Percentiles rank a stretch among this genome's conserved stretches.
phyloP scores from a whole-genome alignment of 2,329 filamentous ascomycete species.

The Balansia obtecta region DNA sequence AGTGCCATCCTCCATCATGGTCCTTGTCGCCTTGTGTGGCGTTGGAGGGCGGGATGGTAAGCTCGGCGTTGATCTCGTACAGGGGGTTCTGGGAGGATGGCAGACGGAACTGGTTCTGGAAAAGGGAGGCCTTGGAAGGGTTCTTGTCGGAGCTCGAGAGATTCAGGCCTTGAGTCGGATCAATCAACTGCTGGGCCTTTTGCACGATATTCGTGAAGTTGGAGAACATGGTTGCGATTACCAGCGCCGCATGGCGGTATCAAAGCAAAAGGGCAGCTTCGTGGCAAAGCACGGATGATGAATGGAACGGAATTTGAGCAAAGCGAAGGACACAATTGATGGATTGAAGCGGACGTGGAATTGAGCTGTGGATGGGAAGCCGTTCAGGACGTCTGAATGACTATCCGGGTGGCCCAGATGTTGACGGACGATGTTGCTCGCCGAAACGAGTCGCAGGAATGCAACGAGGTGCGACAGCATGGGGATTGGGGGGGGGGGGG shows the following conservation, averaged over 20 bases:
- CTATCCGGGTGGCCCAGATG: background rate
- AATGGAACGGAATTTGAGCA: background rate
- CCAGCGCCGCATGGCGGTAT: conserved; percentile 27
- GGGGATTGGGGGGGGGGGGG: no score
- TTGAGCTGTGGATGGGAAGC: background rate
- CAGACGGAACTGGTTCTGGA: conserved; percentile 92
- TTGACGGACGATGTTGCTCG: background rate
- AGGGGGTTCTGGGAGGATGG: conserved; percentile 85
- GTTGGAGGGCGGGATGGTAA: conserved; percentile 70
- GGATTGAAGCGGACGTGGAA: background rate
- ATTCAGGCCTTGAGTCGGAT: conserved; percentile 67
- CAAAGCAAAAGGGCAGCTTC: background rate
- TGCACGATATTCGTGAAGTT: conserved; percentile 72
- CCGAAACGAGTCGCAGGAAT: background rate
- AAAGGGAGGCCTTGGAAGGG: conserved; percentile 83
- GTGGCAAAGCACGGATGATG: conserved; percentile 1
- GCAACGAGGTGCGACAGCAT: background rate
- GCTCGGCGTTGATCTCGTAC: conserved; percentile 92
- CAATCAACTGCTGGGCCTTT: conserved; percentile 90
- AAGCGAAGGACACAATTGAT: background rate
- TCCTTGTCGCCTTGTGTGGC: conserved; percentile 58
- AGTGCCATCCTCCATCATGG: conserved; percentile 67
- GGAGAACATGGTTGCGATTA: conserved; percentile 41
- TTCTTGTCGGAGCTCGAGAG: conserved; percentile 64
- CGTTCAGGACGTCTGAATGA: conserved; percentile 1